These are phyloP conservation scores for Sutorius eximius DNA, from an alignment of 1,284 basidiomycete genomes.

Conservation along the genomic window DNA sequence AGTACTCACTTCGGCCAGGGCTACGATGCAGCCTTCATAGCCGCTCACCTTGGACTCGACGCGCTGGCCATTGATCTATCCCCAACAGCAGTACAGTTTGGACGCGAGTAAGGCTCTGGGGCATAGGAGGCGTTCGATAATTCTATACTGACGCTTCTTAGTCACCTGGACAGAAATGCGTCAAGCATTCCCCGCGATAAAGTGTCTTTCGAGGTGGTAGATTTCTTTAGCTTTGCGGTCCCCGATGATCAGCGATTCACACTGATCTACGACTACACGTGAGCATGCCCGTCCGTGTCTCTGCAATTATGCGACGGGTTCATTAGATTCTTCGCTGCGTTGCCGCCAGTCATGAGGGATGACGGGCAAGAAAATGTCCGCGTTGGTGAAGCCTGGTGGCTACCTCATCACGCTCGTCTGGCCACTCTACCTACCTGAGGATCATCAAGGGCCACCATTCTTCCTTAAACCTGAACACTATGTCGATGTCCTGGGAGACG, in stretches of 20 bases:
- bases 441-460: conserved; percentile 61
- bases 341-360: conserved; percentile 48
- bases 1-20: conserved; percentile 43
- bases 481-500: conserved; percentile 48
- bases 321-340: conserved; percentile 23
- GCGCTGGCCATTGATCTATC: conserved; percentile 11
- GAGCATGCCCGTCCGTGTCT: not conserved
- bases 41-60: conserved; percentile 42
- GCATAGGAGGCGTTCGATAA: not conserved
- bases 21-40: conserved; percentile 69
- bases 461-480: conserved; percentile 62
- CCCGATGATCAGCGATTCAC: conserved; percentile 11
- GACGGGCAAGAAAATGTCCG: conserved; percentile 57
- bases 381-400: conserved; percentile 57
- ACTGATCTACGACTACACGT: conserved; percentile 22
- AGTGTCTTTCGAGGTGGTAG: conserved; percentile 17
- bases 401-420: conserved; percentile 60
- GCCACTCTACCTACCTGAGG: conserved; percentile 52
- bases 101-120: conserved; percentile 16
- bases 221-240: conserved; percentile 22
- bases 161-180: not conserved
- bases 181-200: not conserved
- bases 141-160: conserved; percentile 2
- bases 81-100: conserved; percentile 14
- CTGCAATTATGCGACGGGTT: not conserved